phyloP scores from a whole-genome alignment of 805 yeast genomes.

The Hanseniaspora hatyaiensis region DNA sequence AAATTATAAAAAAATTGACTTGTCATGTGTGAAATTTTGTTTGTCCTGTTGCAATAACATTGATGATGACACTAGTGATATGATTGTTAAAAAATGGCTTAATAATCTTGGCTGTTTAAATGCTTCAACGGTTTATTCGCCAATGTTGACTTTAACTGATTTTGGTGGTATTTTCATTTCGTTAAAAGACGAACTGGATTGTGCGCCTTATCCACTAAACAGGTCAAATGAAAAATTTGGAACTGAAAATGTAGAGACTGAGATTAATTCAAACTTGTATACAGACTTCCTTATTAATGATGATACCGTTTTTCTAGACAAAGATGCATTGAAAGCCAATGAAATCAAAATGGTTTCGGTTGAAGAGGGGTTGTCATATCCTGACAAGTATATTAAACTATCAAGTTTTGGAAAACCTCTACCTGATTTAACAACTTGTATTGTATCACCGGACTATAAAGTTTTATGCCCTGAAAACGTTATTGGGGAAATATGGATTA shows the following conservation, averaged over 20 bases:
- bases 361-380: constrained; percentile 22
- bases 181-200: constrained; percentile 72
- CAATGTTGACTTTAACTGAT: constrained; percentile 77
- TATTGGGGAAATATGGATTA: constrained; percentile 97
- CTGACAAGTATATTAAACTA: constrained; percentile 48
- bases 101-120: constrained; percentile 76
- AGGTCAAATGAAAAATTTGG: neutral
- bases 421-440: constrained; percentile 86
- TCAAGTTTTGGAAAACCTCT: constrained; percentile 91
- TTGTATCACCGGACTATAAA: constrained; percentile 87
- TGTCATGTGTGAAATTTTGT: constrained; percentile 78
- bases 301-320: constrained; percentile 29
- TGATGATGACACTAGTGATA: constrained; percentile 85
- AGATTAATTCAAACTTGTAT: too few species aligned
- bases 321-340: constrained; percentile 29
- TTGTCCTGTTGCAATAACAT: constrained; percentile 77
- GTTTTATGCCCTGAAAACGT: constrained; percentile 60
- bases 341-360: constrained; percentile 25
- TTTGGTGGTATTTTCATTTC: constrained; percentile 94
- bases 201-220: constrained; percentile 14
- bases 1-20: constrained; percentile 60
- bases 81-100: constrained; percentile 79
- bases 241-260: too few species aligned
- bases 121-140: constrained; percentile 69
- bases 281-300: neutral